Conservation (phyloP, 2,329 filamentous ascomycete genomes). For the Setomelanomma holmii region DNA sequence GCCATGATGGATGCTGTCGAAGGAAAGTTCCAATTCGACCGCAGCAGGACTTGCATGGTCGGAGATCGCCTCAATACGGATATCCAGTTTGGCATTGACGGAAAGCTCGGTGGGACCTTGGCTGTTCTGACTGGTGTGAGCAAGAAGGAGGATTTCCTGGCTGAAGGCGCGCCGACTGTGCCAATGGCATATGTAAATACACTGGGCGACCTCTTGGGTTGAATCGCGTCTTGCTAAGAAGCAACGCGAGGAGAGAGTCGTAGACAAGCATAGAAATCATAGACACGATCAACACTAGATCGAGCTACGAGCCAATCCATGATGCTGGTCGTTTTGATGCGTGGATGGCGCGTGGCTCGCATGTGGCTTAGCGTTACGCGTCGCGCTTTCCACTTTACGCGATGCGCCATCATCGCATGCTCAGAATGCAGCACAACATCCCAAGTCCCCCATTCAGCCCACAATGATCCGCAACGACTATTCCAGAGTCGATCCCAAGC, state of each 20-base stretch:
- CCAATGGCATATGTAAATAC: conserved; percentile 86
- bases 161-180: conserved; percentile 69
- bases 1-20: conserved; percentile 99
- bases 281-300: background rate
- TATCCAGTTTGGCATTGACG: conserved; percentile 93
- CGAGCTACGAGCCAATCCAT: background rate
- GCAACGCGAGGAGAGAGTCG: no score
- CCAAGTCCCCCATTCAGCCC: conserved; percentile 2
- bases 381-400: conserved; percentile 27
- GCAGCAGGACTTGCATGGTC: conserved; percentile 89
- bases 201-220: conserved; percentile 73
- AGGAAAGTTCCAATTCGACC: conserved; percentile 90
- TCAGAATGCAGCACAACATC: conserved; percentile 9
- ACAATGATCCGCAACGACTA: conserved; percentile 49
- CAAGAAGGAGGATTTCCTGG: conserved; percentile 83
- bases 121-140: conserved; percentile 90
- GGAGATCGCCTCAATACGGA: conserved; percentile 94
- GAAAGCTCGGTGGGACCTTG: conserved; percentile 86
- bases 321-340: background rate
- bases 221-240: background rate
- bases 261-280: background rate
- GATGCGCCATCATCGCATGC: conserved; percentile 9
- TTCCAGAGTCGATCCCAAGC: conserved; percentile 67
- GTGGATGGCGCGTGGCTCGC: conserved; percentile 6
- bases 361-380: conserved; percentile 23